A percentile compares a stretch with the other conserved stretches of the same genome.
Conservation (phyloP, 371 early-diverging fungal genomes). For the Sporodiniella umbellata region DNA sequence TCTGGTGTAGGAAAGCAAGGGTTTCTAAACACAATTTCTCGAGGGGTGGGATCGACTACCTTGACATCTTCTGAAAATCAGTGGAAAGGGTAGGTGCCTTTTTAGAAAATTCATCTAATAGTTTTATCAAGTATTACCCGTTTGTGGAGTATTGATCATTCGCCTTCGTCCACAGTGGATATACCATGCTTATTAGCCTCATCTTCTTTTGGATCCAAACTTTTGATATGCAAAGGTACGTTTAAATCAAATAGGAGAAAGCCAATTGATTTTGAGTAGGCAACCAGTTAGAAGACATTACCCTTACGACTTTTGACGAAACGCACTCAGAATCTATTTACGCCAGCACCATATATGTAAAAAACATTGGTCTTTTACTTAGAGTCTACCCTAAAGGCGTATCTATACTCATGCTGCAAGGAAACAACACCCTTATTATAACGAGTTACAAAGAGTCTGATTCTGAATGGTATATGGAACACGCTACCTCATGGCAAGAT, state of each 20-base stretch:
- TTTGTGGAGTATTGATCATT: constrained; percentile 6
- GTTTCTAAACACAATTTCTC: constrained; percentile 19
- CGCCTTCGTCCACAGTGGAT: neutral
- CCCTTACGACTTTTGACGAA: neutral
- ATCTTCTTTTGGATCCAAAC: constrained; percentile 8
- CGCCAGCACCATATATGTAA: constrained; percentile 3
- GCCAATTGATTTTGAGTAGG: constrained; percentile 5
- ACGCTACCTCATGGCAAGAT: constrained; percentile 12
- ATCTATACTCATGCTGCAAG: constrained; percentile 1
- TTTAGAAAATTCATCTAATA: no score
- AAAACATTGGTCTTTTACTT: neutral
- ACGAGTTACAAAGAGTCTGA: neutral
- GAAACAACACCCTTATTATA: neutral
- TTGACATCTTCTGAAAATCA: constrained; percentile 11
- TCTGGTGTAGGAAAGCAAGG: constrained; percentile 32
- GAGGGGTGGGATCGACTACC: constrained; percentile 18
- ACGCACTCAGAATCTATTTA: constrained; percentile 8
- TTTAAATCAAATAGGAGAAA: neutral
- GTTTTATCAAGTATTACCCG: constrained; percentile 14
- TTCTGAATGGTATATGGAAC: neutral
- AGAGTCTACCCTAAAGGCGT: constrained; percentile 11
- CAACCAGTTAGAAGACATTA: constrained; percentile 15
- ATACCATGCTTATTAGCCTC: constrained; percentile 9
- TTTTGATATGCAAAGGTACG: constrained; percentile 11
- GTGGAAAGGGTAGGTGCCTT: constrained; percentile 29